Conservation (phyloP, 2,329 filamentous ascomycete species). For the Penicillium sp. region DNA sequence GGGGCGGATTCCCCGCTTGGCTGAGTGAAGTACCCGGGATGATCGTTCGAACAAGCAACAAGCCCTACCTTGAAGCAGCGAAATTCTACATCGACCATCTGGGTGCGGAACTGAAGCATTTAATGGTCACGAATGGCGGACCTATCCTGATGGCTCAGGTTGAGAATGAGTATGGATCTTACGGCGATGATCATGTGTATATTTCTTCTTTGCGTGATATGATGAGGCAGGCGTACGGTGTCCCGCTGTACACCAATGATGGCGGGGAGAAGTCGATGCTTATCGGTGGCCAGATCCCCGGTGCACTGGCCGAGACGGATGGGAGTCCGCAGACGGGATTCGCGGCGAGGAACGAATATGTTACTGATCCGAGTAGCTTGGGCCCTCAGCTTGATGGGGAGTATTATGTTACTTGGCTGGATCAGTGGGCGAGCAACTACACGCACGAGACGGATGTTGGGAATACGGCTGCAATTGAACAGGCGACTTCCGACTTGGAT, state of each 20-base stretch:
- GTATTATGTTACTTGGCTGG: conserved; percentile 49
- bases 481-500: conserved; percentile 31
- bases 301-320: conserved; percentile 49
- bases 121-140: conserved; percentile 46
- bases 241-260: conserved; percentile 53
- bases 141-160: conserved; percentile 54
- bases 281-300: conserved; percentile 45
- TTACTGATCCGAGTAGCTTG: conserved; percentile 44
- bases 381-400: conserved; percentile 51
- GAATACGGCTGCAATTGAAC: conserved; percentile 1
- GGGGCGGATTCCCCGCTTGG: conserved; percentile 53
- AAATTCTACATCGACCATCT: conserved; percentile 42
- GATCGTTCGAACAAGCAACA: conserved; percentile 44
- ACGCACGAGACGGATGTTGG: conserved; percentile 7
- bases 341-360: conserved; percentile 43
- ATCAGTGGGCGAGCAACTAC: conserved; percentile 43
- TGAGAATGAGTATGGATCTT: conserved; percentile 55
- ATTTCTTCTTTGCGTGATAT: conserved; percentile 44
- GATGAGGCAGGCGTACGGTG: conserved; percentile 44
- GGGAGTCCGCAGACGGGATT: conserved; percentile 46
- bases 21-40: conserved; percentile 43
- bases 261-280: conserved; percentile 47
- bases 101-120: conserved; percentile 35
- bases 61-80: conserved; percentile 41
- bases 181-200: conserved; percentile 49